phyloP scores from a whole-genome alignment of 208 protist genomes.

The Leishmania tarentolae region DNA sequence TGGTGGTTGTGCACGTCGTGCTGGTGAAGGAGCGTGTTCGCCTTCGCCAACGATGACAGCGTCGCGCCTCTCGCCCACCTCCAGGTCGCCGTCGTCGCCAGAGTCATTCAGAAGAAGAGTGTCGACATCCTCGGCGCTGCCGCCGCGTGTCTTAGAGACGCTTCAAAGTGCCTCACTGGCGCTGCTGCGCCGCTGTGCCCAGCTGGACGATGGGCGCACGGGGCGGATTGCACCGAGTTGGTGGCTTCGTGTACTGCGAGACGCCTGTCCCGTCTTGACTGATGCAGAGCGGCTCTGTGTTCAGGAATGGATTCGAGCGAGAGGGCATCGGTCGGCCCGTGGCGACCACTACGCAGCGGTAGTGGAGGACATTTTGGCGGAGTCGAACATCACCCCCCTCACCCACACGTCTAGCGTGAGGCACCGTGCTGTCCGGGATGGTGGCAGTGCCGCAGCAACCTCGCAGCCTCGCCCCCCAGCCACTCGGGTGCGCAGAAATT shows the following conservation, averaged over 20 bases:
- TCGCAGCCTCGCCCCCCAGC: background rate
- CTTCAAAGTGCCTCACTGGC: constrained; percentile 19
- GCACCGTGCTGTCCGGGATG: background rate
- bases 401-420: background rate
- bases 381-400: background rate
- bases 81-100: constrained; percentile 1
- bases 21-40: too few relatives aligned
- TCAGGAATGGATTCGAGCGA: background rate
- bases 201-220: constrained; percentile 3
- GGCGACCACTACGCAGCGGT: constrained; percentile 12
- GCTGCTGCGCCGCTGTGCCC: constrained; percentile 14
- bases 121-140: background rate
- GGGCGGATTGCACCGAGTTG: constrained; percentile 2
- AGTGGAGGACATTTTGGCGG: constrained; percentile 13
- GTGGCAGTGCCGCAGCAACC: background rate
- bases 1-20: background rate
- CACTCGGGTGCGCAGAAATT: background rate
- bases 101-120: background rate
- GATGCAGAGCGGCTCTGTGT: constrained; percentile 1
- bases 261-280: constrained; percentile 6
- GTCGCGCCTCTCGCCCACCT: background rate
- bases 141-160: constrained; percentile 8
- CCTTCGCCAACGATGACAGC: background rate
- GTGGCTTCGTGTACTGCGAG: constrained; percentile 8
- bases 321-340: constrained; percentile 2